Conservation (phyloP, 495 filamentous ascomycete species). For the Aspergillus olivimuriae region DNA sequence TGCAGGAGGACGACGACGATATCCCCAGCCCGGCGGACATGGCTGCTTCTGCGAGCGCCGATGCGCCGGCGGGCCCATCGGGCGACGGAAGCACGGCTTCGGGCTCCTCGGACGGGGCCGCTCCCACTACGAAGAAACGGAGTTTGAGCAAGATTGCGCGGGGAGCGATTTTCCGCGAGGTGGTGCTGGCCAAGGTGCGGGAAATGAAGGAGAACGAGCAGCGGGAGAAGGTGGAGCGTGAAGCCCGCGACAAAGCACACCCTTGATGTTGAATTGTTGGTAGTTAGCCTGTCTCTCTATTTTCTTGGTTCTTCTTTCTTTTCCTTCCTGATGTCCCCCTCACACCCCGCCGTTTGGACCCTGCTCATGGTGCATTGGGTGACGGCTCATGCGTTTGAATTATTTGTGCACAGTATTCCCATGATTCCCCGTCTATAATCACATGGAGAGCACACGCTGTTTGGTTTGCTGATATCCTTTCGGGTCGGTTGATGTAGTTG, state of each 20-base stretch:
- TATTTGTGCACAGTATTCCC: slow-evolving; percentile 16
- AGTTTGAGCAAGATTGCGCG: slow-evolving; percentile 71
- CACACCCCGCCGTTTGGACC: too few relatives aligned
- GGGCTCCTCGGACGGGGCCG: slow-evolving; percentile 14
- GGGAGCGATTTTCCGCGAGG: slow-evolving; percentile 90
- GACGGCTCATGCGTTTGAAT: slow-evolving; percentile 8
- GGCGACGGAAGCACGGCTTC: slow-evolving; percentile 1
- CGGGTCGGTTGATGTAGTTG: not conserved
- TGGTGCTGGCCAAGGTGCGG: slow-evolving; percentile 93
- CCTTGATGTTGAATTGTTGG: slow-evolving; percentile 12
- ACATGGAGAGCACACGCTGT: slow-evolving; percentile 5
- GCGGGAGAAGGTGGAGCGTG: slow-evolving; percentile 56
- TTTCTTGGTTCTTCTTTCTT: slow-evolving; percentile 7
- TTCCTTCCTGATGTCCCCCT: too few relatives aligned
- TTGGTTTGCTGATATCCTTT: not conserved
- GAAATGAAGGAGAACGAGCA: slow-evolving; percentile 88
- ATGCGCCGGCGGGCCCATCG: too few relatives aligned
- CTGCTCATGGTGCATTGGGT: slow-evolving; percentile 4
- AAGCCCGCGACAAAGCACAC: slow-evolving; percentile 39
- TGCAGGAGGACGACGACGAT: slow-evolving; percentile 84
- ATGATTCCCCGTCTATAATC: slow-evolving; percentile 23
- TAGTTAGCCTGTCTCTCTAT: not conserved
- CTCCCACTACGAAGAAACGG: slow-evolving; percentile 47
- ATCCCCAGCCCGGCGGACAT: slow-evolving; percentile 53
- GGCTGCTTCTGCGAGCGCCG: slow-evolving; percentile 16